These are phyloP conservation scores for Paxillus rubicundulus DNA, from an alignment of 768 basidiomycete species.

Conservation along the genomic window DNA sequence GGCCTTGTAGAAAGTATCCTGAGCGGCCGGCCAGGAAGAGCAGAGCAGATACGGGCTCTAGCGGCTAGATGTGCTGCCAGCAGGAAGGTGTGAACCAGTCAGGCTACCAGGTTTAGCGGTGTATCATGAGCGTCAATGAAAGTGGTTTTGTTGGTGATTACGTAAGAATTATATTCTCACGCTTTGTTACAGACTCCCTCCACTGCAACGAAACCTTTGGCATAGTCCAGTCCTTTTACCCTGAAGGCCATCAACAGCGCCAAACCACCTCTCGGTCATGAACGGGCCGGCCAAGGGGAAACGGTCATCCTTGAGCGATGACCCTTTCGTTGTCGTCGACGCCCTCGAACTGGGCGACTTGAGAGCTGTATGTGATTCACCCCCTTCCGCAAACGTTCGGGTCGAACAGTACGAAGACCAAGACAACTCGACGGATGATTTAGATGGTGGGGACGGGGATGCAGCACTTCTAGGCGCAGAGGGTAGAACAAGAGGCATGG, in stretches of 20 bases:
- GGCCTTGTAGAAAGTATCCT: constrained; percentile 8
- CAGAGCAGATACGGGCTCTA: constrained; percentile 6
- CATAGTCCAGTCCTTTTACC: background rate
- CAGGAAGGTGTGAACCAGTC: constrained; percentile 24
- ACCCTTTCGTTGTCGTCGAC: background rate
- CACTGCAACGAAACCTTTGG: background rate
- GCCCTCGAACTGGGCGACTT: constrained; percentile 36
- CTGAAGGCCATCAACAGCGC: background rate
- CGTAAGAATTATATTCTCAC: constrained; percentile 26
- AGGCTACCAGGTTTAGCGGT: constrained; percentile 24
- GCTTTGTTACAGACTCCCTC: background rate
- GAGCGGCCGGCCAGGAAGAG: constrained; percentile 16
- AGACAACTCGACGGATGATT: constrained; percentile 27
- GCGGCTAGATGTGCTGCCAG: constrained; percentile 16
- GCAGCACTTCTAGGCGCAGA: constrained; percentile 44
- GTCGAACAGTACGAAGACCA: constrained; percentile 30
- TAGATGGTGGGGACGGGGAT: constrained; percentile 40
- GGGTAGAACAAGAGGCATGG: constrained; percentile 26
- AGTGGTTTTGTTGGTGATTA: constrained; percentile 28
- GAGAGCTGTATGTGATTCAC: constrained; percentile 26
- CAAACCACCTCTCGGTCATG: constrained; percentile 5
- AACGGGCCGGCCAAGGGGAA: constrained; percentile 4
- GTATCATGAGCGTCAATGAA: constrained; percentile 27
- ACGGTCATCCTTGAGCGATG: background rate
- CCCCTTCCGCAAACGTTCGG: constrained; percentile 13